Evolutionary conservation across 139 green algal genomes (phyloP), one percentile per base, ranked within the genome.

Genomic region (Micractinium conductrix): DNA sequence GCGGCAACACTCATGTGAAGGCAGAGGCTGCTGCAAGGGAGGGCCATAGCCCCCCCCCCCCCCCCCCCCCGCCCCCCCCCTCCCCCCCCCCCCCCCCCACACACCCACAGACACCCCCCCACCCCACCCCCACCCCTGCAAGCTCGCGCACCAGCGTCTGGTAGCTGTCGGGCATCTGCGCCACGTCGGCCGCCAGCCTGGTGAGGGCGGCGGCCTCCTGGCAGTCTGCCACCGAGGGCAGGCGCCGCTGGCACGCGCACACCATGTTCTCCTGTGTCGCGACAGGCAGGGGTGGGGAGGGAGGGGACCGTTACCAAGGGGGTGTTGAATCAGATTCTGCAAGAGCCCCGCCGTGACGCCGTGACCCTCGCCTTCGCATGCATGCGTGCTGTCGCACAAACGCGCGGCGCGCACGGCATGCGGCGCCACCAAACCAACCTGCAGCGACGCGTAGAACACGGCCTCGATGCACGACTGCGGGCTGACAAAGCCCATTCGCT

Each of bases 221-320:
- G 73, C 73, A 79, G n/a, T 63, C 73, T 1, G 44, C 73, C 45
- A 79, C 45, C 45, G 45, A 67, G 30, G 73, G 73, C 73, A n/a
- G 73, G 30, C 38, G 44, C 2, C 44, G 30, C 30, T 33, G 73
- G 40, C 73, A 79, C 33, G 6, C 73, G n/a, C 73, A 79, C 45
- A 79, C n/a, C 73, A 79, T 67, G 73, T 79, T 79, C 73, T 79
- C 45, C 73, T 79, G 73, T 28, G 6, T 12, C 24, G 38, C 40
- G 28, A 22, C 33, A 10, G 19, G 1, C 28, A 37, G 17, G 6
- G 2, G 62, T 4, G 30, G 67, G 67, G 9, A 44, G 5, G 67
- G 67, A 4, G 67, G 35, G 10, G 65, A 7, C 33, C n/a, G n/a
- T n/a, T n/a, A n/a, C n/a, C n/a, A n/a, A n/a, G n/a, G n/a, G n/a